These are phyloP conservation scores for Fusarium algeriense DNA, from an alignment of 2,329 filamentous ascomycete genomes.

Conservation along the genomic window DNA sequence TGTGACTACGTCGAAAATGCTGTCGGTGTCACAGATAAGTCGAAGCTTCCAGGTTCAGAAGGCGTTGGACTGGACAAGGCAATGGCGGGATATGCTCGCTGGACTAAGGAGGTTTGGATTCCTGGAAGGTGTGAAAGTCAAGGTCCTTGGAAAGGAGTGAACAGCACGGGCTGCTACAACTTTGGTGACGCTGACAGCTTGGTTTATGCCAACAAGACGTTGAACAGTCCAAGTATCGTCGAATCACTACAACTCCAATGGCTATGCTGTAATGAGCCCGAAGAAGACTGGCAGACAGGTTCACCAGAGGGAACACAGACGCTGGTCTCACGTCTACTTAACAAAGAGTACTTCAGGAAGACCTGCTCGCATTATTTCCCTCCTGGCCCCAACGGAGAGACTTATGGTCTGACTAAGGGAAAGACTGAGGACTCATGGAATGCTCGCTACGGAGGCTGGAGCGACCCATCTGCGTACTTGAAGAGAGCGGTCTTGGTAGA, in stretches of 20 bases:
- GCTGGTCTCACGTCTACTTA: slow-evolving; percentile 3
- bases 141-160: slow-evolving; percentile 9
- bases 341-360: slow-evolving; percentile 9
- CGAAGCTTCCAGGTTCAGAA: background rate
- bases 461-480: background rate
- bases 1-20: slow-evolving; percentile 13
- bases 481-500: slow-evolving; percentile 11
- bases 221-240: background rate
- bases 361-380: slow-evolving; percentile 5
- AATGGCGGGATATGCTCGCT: slow-evolving; percentile 4
- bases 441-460: slow-evolving; percentile 5
- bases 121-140: background rate
- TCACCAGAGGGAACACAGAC: background rate
- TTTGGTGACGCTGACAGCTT: slow-evolving; percentile 7
- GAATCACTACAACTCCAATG: background rate
- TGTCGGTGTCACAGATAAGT: background rate
- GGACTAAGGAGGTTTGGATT: background rate
- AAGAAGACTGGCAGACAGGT: slow-evolving; percentile 11
- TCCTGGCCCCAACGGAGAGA: background rate
- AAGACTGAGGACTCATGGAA: background rate
- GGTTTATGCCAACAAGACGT: background rate
- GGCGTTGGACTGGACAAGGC: slow-evolving; percentile 1
- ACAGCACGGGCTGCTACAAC: slow-evolving; percentile 13
- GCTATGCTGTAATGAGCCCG: slow-evolving; percentile 8
- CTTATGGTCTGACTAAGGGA: background rate